These are phyloP conservation scores for Aspergillus biplanus DNA, from an alignment of 495 filamentous ascomycete genomes.

Conservation along the genomic window DNA sequence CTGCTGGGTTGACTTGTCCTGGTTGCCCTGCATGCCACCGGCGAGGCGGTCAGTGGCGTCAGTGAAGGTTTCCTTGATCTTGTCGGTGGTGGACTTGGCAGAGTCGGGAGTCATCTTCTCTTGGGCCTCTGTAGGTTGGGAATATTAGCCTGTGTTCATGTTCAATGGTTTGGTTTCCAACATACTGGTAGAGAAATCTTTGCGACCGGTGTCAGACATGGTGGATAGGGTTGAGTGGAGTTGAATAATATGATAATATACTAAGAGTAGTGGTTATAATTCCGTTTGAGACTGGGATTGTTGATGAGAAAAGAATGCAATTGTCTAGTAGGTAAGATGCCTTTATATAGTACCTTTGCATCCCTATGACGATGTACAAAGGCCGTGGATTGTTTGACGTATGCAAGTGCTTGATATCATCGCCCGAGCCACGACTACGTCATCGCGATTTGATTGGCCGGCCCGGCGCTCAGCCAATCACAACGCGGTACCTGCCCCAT, in stretches of 20 bases:
- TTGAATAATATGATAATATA: not conserved
- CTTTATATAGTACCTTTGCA: too few relatives aligned
- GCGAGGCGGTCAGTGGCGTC: not conserved
- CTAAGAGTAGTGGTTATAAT: not conserved
- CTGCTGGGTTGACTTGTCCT: not conserved
- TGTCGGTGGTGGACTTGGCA: constrained; percentile 1
- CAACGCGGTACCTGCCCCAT: too few relatives aligned
- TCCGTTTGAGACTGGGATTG: not conserved
- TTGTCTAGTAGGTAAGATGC: too few relatives aligned
- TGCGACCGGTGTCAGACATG: not conserved
- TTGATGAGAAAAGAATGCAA: too few relatives aligned
- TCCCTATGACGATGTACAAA: too few relatives aligned
- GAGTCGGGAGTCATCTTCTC: not conserved
- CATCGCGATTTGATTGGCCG: too few relatives aligned
- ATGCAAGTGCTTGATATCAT: too few relatives aligned
- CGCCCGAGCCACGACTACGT: too few relatives aligned
- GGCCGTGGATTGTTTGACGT: too few relatives aligned
- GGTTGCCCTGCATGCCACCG: not conserved
- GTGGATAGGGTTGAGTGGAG: not conserved
- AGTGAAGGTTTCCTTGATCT: not conserved
- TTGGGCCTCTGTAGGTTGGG: not conserved
- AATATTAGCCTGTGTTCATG: not conserved
- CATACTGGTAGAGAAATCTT: not conserved
- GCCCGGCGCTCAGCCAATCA: too few relatives aligned
- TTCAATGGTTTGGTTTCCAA: not conserved